These are phyloP conservation scores for Fonsecaea monophora DNA, from an alignment of 2,329 filamentous ascomycete species.

Conservation along the genomic window DNA sequence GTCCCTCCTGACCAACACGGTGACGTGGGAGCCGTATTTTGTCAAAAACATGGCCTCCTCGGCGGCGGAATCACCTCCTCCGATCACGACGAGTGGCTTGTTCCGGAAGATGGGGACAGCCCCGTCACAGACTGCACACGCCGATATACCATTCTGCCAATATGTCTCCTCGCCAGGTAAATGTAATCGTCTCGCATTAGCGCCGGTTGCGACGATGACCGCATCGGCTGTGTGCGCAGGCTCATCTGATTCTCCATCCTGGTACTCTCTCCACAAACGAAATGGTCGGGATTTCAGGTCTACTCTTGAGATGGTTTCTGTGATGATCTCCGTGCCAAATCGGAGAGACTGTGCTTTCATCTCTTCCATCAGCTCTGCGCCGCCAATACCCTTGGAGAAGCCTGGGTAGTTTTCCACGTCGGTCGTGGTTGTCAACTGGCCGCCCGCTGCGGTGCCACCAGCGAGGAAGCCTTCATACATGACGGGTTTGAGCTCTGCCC, in stretches of 20 bases:
- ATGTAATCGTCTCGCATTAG: conserved; percentile 82
- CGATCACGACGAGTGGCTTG: conserved; percentile 93
- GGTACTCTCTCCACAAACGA: conserved; percentile 91
- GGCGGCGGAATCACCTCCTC: conserved; percentile 93
- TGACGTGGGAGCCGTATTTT: conserved; percentile 95
- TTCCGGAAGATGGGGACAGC: conserved; percentile 97
- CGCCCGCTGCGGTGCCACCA: conserved; percentile 93
- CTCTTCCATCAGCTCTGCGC: conserved; percentile 87
- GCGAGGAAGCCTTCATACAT: conserved; percentile 98
- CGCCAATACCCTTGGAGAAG: conserved; percentile 88
- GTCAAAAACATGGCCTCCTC: conserved; percentile 98
- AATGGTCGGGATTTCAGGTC: conserved; percentile 86
- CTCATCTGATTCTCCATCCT: conserved; percentile 71
- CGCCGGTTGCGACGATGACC: conserved; percentile 93
- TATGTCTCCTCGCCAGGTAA: conserved; percentile 90
- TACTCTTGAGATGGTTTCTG: conserved; percentile 87
- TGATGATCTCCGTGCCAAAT: conserved; percentile 91
- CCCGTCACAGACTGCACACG: conserved; percentile 96
- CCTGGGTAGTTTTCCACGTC: conserved; percentile 98
- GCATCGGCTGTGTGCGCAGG: conserved; percentile 84
- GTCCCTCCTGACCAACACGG: conserved; percentile 87
- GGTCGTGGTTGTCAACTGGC: conserved; percentile 96
- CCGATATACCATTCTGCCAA: conserved; percentile 96
- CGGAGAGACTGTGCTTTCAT: conserved; percentile 91
- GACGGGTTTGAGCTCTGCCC: conserved; percentile 92